Conservation (phyloP, 331 rosid genomes). For the Dryas integrifolia region DNA sequence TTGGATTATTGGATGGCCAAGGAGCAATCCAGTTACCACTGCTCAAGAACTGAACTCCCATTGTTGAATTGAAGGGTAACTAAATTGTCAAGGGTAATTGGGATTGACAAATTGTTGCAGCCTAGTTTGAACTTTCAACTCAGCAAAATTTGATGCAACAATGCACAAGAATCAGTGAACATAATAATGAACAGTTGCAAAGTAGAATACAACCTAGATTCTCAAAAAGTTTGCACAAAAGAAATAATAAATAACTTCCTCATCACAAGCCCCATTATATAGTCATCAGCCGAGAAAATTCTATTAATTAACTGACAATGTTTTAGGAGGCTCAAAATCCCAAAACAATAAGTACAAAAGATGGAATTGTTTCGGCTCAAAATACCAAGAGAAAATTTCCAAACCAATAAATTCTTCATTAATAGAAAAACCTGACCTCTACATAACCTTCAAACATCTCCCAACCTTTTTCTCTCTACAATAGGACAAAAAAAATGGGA, state of each 20-base stretch:
- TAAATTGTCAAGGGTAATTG: background rate
- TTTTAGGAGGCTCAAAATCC: constrained; percentile 32
- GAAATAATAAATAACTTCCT: background rate
- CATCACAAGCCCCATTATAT: constrained; percentile 10
- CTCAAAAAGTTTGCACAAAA: background rate
- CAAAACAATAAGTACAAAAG: constrained; percentile 24
- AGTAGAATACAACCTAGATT: background rate
- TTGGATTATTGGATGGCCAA: no score
- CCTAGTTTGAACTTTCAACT: background rate
- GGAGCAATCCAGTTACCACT: no score
- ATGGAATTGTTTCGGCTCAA: constrained; percentile 23
- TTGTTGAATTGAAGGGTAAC: background rate
- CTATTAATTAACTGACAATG: background rate
- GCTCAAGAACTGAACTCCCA: no score
- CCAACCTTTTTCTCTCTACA: constrained; percentile 47
- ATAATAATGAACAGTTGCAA: background rate
- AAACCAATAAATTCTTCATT: constrained; percentile 44
- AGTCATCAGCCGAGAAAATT: constrained; percentile 9
- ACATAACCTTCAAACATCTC: constrained; percentile 45
- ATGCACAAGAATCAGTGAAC: background rate
- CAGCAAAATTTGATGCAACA: background rate
- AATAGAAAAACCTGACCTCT: constrained; percentile 37
- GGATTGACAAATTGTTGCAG: no score
- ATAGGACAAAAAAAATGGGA: constrained; percentile 31
- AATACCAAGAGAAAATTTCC: constrained; percentile 24